A percentile compares a stretch with the other conserved stretches of the same genome.
These are phyloP conservation scores for Diplodia sapinea DNA, from an alignment of 2,329 filamentous ascomycete species.

Conservation along the genomic window DNA sequence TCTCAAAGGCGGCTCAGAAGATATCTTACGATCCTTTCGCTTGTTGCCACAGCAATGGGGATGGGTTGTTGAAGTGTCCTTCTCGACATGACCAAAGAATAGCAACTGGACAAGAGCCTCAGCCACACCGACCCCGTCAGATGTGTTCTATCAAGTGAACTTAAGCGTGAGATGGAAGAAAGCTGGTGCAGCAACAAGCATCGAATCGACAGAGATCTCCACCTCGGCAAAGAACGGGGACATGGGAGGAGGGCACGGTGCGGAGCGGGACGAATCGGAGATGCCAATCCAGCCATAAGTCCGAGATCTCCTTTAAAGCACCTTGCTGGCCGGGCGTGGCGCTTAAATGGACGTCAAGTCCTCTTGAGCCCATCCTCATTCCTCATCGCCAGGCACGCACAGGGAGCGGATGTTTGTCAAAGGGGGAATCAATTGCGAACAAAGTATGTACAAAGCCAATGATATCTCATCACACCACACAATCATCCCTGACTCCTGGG, in stretches of 20 bases:
- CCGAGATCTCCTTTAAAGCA: conserved; percentile 17
- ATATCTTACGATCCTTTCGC: not conserved
- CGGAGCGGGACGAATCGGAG: conserved; percentile 26
- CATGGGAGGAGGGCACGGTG: not conserved
- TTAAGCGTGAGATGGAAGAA: not conserved
- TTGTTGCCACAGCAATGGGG: not conserved
- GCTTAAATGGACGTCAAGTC: conserved; percentile 8
- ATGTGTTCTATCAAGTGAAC: not conserved
- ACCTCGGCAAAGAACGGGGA: conserved; percentile 16
- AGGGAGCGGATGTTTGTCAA: not conserved
- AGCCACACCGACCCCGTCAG: not conserved
- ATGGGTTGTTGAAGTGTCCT: not conserved
- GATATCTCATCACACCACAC: conserved; percentile 1
- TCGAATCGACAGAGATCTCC: not conserved
- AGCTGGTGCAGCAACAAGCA: not conserved
- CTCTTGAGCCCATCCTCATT: not conserved
- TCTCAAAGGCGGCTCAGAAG: not conserved
- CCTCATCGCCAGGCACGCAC: not conserved
- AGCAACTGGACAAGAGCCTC: too few relatives aligned
- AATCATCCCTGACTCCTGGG: not conserved
- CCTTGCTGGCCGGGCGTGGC: conserved; percentile 12
- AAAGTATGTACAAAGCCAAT: conserved; percentile 17
- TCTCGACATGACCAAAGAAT: too few relatives aligned
- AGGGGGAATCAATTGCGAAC: conserved; percentile 24
- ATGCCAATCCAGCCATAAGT: conserved; percentile 8